These are phyloP conservation scores for Thelonectria discophora DNA, from an alignment of 2,329 filamentous ascomycete genomes.

Conservation along the genomic window DNA sequence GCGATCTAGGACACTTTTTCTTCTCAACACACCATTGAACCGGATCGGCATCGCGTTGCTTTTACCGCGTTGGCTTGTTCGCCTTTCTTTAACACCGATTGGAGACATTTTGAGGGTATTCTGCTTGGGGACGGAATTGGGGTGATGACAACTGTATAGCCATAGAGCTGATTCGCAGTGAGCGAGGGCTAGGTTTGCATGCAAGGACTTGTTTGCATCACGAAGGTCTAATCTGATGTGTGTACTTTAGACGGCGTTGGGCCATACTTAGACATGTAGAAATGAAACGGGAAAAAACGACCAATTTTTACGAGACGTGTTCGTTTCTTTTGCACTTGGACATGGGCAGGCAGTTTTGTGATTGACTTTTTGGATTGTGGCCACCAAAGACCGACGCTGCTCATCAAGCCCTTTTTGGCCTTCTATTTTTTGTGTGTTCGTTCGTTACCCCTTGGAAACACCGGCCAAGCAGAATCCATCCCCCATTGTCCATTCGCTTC, in stretches of 20 bases:
- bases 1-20: slow-evolving; percentile 45
- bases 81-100: slow-evolving; percentile 39
- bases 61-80: slow-evolving; percentile 38
- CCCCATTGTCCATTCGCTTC: slow-evolving; percentile 37
- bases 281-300: slow-evolving; percentile 47
- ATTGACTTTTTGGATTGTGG: slow-evolving; percentile 12
- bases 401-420: slow-evolving; percentile 16
- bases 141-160: slow-evolving; percentile 47
- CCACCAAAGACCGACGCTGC: slow-evolving; percentile 26
- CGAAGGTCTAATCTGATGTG: slow-evolving; percentile 53
- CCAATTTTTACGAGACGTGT: slow-evolving; percentile 11
- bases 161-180: slow-evolving; percentile 51
- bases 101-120: slow-evolving; percentile 44
- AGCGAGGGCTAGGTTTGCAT: slow-evolving; percentile 47
- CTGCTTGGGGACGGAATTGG: slow-evolving; percentile 42
- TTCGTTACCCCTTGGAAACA: slow-evolving; percentile 21
- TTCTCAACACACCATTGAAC: slow-evolving; percentile 33
- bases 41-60: slow-evolving; percentile 38
- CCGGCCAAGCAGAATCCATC: slow-evolving; percentile 36
- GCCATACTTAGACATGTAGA: slow-evolving; percentile 50
- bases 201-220: slow-evolving; percentile 45
- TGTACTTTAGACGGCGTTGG: slow-evolving; percentile 55
- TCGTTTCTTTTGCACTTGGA: background rate
- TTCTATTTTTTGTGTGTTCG: slow-evolving; percentile 19
- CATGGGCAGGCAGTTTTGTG: background rate